Evolutionary conservation across 2,329 filamentous ascomycete genomes (phyloP).

Genomic region (Elsinoe ampelina): DNA sequence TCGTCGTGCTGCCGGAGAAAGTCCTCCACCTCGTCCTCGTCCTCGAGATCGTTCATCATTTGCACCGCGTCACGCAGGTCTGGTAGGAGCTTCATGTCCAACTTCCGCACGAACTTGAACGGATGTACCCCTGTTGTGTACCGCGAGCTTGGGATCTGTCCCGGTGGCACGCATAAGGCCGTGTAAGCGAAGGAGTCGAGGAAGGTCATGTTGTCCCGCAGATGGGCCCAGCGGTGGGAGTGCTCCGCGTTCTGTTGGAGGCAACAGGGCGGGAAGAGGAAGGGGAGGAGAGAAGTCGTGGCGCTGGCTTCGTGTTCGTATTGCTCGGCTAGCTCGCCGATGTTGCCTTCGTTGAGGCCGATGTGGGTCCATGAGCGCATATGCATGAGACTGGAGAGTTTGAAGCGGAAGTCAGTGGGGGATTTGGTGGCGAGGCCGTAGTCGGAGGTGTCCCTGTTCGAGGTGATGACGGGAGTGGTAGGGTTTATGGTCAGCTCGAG

Average conservation of each 20-base stretch:
- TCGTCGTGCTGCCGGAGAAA: background rate
- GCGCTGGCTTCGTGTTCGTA: background rate
- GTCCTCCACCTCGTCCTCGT: background rate
- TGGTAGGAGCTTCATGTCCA: conserved; percentile 2
- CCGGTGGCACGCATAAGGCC: background rate
- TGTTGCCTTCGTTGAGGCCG: conserved; percentile 9
- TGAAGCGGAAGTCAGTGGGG: background rate
- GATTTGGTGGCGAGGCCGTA: conserved; percentile 10
- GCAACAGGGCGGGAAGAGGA: conserved; percentile 7
- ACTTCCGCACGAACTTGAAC: background rate
- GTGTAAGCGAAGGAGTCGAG: conserved; percentile 12
- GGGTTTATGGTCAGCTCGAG: conserved; percentile 8
- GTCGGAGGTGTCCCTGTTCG: background rate
- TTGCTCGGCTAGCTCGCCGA: background rate
- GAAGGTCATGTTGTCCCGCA: conserved; percentile 11
- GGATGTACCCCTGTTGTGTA: conserved; percentile 2
- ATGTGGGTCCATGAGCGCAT: conserved; percentile 10
- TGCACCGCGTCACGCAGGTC: background rate
- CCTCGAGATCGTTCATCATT: background rate
- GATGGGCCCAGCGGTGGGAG: conserved; percentile 12
- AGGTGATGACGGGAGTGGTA: background rate
- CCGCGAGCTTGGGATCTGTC: background rate
- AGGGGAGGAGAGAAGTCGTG: background rate
- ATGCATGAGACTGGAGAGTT: background rate
- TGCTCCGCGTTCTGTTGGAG: conserved; percentile 3